Percentiles rank a stretch among this genome's conserved stretches.
These are phyloP conservation scores for Rosellinia necatrix DNA, from an alignment of 2,329 filamentous ascomycete species.

Conservation along the genomic window DNA sequence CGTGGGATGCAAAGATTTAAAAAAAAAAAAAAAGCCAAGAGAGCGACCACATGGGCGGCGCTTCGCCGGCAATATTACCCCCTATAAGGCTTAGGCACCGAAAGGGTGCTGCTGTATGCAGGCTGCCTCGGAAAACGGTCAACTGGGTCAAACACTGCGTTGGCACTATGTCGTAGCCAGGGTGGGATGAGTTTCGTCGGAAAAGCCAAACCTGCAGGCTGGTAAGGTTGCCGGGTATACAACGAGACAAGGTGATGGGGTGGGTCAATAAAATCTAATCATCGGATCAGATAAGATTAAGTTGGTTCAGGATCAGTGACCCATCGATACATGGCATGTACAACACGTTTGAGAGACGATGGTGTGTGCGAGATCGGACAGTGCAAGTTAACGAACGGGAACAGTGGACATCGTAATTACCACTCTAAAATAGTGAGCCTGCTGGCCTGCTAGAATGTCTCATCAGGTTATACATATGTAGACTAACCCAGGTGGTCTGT, in stretches of 20 bases:
- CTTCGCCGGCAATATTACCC: too few species aligned
- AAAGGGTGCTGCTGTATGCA: too few species aligned
- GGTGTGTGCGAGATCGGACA: slow-evolving; percentile 36
- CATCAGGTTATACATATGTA: background rate
- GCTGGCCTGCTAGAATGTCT: background rate
- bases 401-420: background rate
- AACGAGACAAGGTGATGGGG: slow-evolving; percentile 15
- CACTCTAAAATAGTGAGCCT: slow-evolving; percentile 10
- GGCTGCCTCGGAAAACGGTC: too few species aligned
- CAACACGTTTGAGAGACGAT: background rate
- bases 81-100: too few species aligned
- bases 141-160: background rate
- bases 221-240: background rate
- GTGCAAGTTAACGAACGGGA: background rate
- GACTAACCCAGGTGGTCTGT: background rate
- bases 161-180: background rate
- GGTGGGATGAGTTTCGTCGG: background rate
- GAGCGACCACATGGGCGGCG: background rate
- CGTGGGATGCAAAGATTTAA: too few species aligned
- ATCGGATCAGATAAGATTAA: slow-evolving; percentile 42
- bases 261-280: slow-evolving; percentile 38
- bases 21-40: background rate
- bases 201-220: background rate
- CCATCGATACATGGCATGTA: slow-evolving; percentile 15
- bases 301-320: slow-evolving; percentile 28